Base-by-base conservation (phyloP, 306 rosid genomes). In the Aeschynomene evenia region DNA sequence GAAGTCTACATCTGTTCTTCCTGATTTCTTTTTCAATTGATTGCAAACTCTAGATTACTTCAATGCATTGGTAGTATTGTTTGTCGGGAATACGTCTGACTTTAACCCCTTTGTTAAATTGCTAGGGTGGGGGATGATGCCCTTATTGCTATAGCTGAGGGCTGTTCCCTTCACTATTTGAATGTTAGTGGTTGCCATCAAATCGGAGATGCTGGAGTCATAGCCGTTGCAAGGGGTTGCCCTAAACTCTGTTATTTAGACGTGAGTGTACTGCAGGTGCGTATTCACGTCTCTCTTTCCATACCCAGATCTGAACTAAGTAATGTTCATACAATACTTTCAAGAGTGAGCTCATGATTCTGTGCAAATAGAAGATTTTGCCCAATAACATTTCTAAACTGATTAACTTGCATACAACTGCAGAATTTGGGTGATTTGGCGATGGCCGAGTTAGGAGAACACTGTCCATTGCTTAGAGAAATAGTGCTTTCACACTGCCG, bases 161-260 rank as follows among this genome's bases (percentile, higher is more conserved):
- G 97, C 22, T 82, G 90, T 85, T 85, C 89, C 59, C 90, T 94
- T 57, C 87, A 87, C 15, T 68, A 81, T 79, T 85, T 94, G 63
- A 94, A 94, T 70, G 96, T 94, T 60, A 94, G 98, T 66, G 98
- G 97, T 71, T 94, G 98, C 86, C 95, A 88, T 67, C 91, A 86
- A 66, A 87, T 94, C 19, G 96, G 96, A 31, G 95, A 94, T 80
- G 90, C 84, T 69, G 99, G 99, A 69, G 71, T 94, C 51, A 71
- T 82, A 69, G 99, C 99, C 82, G 77, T 94, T 67, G 97, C 99
- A 72, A 89, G 95, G 81, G 96, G 95, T 24, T 94, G 89, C 72
- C 89, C 96, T 58, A 71, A 84, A 83, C 89, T 94, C 55, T 70
- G 77, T 69, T 84, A 62, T 82, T 79, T 94, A 39, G 99, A 94